Conservation (phyloP, 2,329 filamentous ascomycete genomes). For the Phaeosphaeriaceae sp. region DNA sequence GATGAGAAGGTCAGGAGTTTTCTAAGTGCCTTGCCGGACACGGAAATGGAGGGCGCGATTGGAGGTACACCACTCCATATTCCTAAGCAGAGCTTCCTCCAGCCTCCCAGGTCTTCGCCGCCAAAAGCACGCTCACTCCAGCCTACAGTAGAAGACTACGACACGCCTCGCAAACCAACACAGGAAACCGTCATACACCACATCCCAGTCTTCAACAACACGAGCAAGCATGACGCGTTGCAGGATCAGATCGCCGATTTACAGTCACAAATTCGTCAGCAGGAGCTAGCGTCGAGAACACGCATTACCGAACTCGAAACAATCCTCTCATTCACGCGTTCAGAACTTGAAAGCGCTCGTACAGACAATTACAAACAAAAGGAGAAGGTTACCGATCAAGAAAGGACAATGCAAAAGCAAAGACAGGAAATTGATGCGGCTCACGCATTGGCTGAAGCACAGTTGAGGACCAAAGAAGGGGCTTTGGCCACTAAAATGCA, state of each 20-base stretch:
- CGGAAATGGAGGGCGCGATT: slow-evolving; percentile 37
- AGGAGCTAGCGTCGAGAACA: slow-evolving; percentile 34
- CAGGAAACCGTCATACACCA: slow-evolving; percentile 45
- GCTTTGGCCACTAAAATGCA: slow-evolving; percentile 31
- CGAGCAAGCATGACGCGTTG: slow-evolving; percentile 16
- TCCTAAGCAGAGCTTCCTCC: slow-evolving; percentile 33
- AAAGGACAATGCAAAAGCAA: slow-evolving; percentile 23
- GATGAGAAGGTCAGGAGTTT: slow-evolving; percentile 48
- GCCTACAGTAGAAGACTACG: slow-evolving; percentile 45
- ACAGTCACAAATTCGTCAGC: slow-evolving; percentile 33
- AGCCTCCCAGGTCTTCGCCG: slow-evolving; percentile 32
- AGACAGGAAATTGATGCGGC: slow-evolving; percentile 13
- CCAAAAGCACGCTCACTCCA: slow-evolving; percentile 42
- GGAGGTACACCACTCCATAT: slow-evolving; percentile 34
- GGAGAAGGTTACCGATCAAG: slow-evolving; percentile 24
- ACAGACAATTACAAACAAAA: slow-evolving; percentile 40
- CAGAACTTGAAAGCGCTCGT: slow-evolving; percentile 38
- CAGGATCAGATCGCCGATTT: slow-evolving; percentile 31
- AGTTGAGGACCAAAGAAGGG: slow-evolving; percentile 27
- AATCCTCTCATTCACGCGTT: slow-evolving; percentile 40
- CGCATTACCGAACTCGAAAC: slow-evolving; percentile 46
- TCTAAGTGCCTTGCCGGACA: slow-evolving; percentile 46
- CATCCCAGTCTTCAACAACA: slow-evolving; percentile 18
- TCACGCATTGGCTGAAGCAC: slow-evolving; percentile 10
- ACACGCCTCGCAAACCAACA: slow-evolving; percentile 45